These are phyloP conservation scores for Bolboschoenoplectus hybrid DNA, from an alignment of 202 grass and related monocot species.

Conservation along the genomic window DNA sequence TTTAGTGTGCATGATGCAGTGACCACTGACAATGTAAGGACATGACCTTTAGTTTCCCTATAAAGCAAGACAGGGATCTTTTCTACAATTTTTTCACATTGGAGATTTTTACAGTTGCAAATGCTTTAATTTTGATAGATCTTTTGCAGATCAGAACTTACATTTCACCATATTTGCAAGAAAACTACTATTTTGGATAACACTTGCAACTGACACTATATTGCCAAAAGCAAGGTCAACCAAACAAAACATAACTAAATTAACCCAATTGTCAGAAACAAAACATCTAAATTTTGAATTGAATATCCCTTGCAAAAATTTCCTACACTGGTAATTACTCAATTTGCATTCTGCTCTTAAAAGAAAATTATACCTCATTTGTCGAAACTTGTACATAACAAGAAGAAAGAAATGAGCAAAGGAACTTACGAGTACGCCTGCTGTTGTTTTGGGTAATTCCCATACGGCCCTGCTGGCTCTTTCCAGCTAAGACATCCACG, in stretches of 20 bases:
- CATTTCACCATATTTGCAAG: neutral
- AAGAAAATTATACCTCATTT: neutral
- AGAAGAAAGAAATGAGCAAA: neutral
- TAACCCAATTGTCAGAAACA: neutral
- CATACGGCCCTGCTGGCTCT: constrained; percentile 43
- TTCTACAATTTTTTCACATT: constrained; percentile 7
- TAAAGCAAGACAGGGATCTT: constrained; percentile 16
- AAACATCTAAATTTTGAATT: neutral
- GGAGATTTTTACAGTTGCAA: neutral
- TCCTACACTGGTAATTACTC: neutral
- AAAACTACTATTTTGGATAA: neutral
- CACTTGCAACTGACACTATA: neutral
- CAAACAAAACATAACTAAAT: constrained; percentile 1
- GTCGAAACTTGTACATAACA: neutral
- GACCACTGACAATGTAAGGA: constrained; percentile 25
- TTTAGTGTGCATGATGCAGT: neutral
- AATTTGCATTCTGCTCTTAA: neutral
- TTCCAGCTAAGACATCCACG: constrained; percentile 80
- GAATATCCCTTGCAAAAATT: neutral
- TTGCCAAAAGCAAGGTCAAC: neutral
- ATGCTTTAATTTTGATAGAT: neutral
- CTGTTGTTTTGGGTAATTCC: constrained; percentile 47
- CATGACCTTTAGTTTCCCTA: constrained; percentile 9
- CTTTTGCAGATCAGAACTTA: neutral
- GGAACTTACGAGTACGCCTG: constrained; percentile 42